Evolutionary conservation across 1,139 yeast genomes (phyloP), one percentile per base, ranked within the genome.

Genomic region (Geotrichum aggregatum): DNA sequence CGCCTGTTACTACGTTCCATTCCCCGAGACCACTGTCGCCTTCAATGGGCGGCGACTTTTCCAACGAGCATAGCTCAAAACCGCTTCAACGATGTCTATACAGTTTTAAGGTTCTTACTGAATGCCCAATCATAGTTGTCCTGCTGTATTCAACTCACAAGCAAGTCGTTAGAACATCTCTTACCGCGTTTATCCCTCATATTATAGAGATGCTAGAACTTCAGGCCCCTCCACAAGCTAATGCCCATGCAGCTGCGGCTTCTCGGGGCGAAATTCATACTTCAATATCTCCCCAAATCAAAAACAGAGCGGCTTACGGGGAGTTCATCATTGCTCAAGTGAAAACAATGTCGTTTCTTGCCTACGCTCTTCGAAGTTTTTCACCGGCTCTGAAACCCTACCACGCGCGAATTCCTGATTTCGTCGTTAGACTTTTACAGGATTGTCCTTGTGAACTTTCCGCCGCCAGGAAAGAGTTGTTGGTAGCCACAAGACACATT

Each of bases 371-470:
- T 41, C 78, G 98, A 59, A 92, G 95, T 7, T 86, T 84, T 62
- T 83, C 95, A 1, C 78, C 80, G 33, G 82, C 82, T 47, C 70
- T 92, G 59, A 65, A 67, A 52, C 82, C 80, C 56, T 88, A 87
- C 56, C 79, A 83, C 31, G 75, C 76, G 52, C 73, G 77, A 22
- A 88, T 94, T 3, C 98, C 99, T 0, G 95, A 87, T 58, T 80
- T 91, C 49, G 87, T 92, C 30, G 79, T 92, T 55, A 75, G 98
- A 59, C 72, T 94, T 44, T 73, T 94, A 44, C 96, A 89, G 67
- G 98, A 94, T 66, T 92, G 98, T 66, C 98, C 99, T 3, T 84
- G 95, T n/a, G 98, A 92, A 66, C 74, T 89, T 47, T 86, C 96
- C 1, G 84, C 91, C 3, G 96, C 97, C 0, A 76, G 98, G 63